phyloP scores from a whole-genome alignment of 2,329 filamentous ascomycete genomes.

The Aureobasidium sp. region DNA sequence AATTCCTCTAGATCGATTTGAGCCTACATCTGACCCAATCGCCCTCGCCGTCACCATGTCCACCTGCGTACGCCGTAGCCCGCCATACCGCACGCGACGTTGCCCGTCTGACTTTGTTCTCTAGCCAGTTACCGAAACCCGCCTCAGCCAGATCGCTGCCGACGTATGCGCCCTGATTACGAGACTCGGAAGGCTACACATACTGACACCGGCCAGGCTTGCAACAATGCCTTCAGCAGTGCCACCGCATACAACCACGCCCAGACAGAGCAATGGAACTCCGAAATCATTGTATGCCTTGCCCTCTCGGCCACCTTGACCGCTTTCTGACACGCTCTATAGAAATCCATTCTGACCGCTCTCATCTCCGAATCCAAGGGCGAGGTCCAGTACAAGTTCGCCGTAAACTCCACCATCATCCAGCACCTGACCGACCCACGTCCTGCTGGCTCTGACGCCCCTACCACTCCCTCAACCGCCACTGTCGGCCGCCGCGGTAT shows the following conservation, averaged over 20 bases:
- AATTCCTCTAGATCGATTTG: not conserved
- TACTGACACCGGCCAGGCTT: constrained; percentile 52
- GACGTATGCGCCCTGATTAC: constrained; percentile 46
- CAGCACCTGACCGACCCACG: constrained; percentile 74
- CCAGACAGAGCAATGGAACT: constrained; percentile 83
- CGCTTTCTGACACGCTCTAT: constrained; percentile 21
- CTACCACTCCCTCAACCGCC: not conserved
- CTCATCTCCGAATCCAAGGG: constrained; percentile 65
- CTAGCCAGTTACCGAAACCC: constrained; percentile 66
- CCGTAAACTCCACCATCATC: constrained; percentile 96
- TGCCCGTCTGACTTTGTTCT: constrained; percentile 1
- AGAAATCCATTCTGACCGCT: constrained; percentile 70
- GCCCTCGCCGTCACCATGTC: constrained; percentile 3
- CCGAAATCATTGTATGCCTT: constrained; percentile 72
- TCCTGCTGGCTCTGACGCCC: constrained; percentile 47
- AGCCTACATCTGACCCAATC: not conserved
- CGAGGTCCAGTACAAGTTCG: constrained; percentile 70
- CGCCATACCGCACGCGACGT: not conserved
- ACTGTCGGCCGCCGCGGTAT: constrained; percentile 75
- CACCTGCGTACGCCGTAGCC: not conserved
- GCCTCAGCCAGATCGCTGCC: constrained; percentile 76
- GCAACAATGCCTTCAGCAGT: constrained; percentile 64
- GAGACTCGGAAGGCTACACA: not conserved
- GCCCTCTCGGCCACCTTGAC: constrained; percentile 27
- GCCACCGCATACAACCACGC: constrained; percentile 79